These are phyloP conservation scores for Geranium incanum DNA, from an alignment of 441 rosid species.

Conservation along the genomic window DNA sequence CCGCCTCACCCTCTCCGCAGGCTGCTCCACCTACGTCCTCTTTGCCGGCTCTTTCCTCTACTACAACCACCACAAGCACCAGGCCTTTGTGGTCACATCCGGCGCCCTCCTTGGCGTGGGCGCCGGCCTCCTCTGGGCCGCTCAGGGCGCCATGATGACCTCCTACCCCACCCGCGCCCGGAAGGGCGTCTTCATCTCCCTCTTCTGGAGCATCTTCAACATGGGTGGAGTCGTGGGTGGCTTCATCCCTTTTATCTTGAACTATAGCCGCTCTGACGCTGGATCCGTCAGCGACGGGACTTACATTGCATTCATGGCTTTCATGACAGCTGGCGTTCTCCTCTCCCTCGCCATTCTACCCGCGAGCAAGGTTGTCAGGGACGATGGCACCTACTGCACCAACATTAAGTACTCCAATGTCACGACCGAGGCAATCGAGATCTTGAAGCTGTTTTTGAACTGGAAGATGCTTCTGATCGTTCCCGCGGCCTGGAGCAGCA, in stretches of 20 bases:
- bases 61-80: background rate
- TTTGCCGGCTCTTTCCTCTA: background rate
- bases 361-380: background rate
- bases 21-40: slow-evolving; percentile 2
- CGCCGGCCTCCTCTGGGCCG: slow-evolving; percentile 3
- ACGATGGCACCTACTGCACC: background rate
- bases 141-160: slow-evolving; percentile 1
- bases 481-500: background rate
- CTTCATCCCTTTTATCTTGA: slow-evolving; percentile 3
- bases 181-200: background rate
- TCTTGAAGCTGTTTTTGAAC: background rate
- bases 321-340: background rate
- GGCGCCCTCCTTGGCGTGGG: slow-evolving; percentile 2
- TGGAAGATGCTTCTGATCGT: slow-evolving; percentile 1
- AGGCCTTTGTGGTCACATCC: background rate
- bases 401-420: slow-evolving; percentile 4
- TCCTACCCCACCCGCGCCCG: background rate
- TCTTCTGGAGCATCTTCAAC: slow-evolving; percentile 3
- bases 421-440: background rate
- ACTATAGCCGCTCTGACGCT: background rate
- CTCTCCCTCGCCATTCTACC: background rate
- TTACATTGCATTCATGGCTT: background rate
- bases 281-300: background rate
- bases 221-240: background rate
- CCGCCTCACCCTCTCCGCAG: background rate